Evolutionary conservation across 768 basidiomycete species (phyloP), one percentile per base, ranked within the genome.

Genomic region (Tricholoma saponaceum): DNA sequence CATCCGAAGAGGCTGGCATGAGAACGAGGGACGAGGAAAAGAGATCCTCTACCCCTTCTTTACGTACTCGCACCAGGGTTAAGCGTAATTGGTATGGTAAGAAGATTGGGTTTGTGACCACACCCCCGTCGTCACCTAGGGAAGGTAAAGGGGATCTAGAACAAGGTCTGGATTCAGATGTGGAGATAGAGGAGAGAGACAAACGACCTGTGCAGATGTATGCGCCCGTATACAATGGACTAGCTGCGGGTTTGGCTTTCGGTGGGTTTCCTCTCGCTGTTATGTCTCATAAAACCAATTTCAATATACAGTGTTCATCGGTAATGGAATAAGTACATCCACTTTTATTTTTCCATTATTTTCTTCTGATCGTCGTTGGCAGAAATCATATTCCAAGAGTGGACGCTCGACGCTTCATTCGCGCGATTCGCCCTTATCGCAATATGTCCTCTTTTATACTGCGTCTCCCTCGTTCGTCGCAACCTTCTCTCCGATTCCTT

Each of bases 181-280:
- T 59, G 28, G 61, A 61, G 18, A 60, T 30, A 0, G 57, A 59
- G 23, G 72, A 69, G 32, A 58, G 59, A 7, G 57, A 58, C 30
- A 52, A 46, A 37, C 62, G 78, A 12, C 71, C 69, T 0, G 66
- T 75, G 0, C 70, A 66, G 61, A 65, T 89, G 35, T 82, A 86
- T 55, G 86, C 89, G 0, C 87, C 90, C 5, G 50, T 88, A 4
- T 91, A 90, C 69, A 83, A 84, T 56, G 90, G 90, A 2, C 52
- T 77, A 4, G 70, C 80, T 62, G 75, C 88, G 0, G 89, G 81
- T 0, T 67, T 82, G 16, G 82, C 85, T 0, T 64, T 90, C 37
- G 70, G 84, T 60, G 44, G 67, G 63, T 82, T 37, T 59, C 26
- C 58, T 73, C 75, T 59, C 70, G 74, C 4, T n/a, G 37, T 76